Evolutionary conservation across 2,329 filamentous ascomycete genomes (phyloP).

Genomic region (Ambrosiella beaveri): DNA sequence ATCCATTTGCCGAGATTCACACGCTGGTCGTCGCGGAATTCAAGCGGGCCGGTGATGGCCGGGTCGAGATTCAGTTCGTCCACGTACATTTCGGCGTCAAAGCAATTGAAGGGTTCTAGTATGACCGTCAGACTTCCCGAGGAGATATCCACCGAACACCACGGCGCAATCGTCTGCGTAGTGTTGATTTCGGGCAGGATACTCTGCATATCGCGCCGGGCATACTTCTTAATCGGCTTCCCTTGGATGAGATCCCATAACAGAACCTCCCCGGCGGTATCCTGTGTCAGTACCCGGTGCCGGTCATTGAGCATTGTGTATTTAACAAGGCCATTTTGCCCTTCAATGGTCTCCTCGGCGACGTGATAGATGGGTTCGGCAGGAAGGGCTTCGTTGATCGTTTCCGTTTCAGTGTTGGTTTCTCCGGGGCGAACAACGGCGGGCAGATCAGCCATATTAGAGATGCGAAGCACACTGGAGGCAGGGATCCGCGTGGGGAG

Average conservation of each 20-base stretch:
- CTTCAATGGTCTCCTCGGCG: constrained; percentile 73
- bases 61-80: constrained; percentile 59
- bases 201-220: constrained; percentile 84
- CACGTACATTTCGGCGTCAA: constrained; percentile 93
- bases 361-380: constrained; percentile 47
- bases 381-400: constrained; percentile 18
- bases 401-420: constrained; percentile 17
- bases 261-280: constrained; percentile 87
- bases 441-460: constrained; percentile 67
- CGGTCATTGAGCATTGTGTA: constrained; percentile 83
- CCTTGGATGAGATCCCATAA: constrained; percentile 92
- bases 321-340: constrained; percentile 88
- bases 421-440: constrained; percentile 38
- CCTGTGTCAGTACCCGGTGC: constrained; percentile 72
- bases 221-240: constrained; percentile 74
- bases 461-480: constrained; percentile 64
- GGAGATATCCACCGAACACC: constrained; percentile 88
- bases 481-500: constrained; percentile 45
- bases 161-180: constrained; percentile 74
- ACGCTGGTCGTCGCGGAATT: constrained; percentile 82
- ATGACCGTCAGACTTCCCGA: constrained; percentile 84
- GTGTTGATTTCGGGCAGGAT: constrained; percentile 78
- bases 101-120: constrained; percentile 86
- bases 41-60: constrained; percentile 41
- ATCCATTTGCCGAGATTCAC: constrained; percentile 98